Evolutionary conservation across 371 early-diverging fungal genomes (phyloP).

Genomic region (Blakeslea trispora): DNA sequence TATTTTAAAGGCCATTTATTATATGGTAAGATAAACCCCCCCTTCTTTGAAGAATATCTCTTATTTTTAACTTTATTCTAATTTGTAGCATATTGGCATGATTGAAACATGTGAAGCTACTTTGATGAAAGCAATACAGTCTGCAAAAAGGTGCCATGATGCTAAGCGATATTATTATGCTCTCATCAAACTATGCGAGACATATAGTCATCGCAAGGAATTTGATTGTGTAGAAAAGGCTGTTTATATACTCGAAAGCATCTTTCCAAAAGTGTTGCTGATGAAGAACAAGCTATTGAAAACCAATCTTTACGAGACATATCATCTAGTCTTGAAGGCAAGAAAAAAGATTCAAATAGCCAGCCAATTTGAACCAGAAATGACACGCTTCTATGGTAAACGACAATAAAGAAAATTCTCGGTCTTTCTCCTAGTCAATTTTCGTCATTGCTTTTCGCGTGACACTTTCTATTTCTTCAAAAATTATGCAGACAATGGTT

Average conservation of each 20-base stretch:
- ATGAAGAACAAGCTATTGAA: conserved; percentile 18
- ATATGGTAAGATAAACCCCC: conserved; percentile 20
- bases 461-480: too few species aligned
- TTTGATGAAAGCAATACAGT: conserved; percentile 18
- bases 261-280: conserved; percentile 27
- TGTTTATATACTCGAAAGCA: conserved; percentile 11
- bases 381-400: too few species aligned
- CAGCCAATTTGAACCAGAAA: too few species aligned
- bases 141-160: conserved; percentile 10
- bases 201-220: conserved; percentile 7
- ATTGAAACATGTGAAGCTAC: conserved; percentile 19
- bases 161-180: conserved; percentile 23
- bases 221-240: conserved; percentile 9
- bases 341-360: too few species aligned
- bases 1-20: conserved; percentile 12
- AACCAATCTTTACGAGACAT: conserved; percentile 23
- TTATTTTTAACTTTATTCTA: too few species aligned
- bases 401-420: too few species aligned
- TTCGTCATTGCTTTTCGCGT: too few species aligned
- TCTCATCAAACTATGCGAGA: conserved; percentile 20
- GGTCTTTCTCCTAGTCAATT: too few species aligned
- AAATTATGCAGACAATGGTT: too few species aligned
- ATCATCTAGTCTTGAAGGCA: background rate
- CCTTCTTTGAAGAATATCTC: too few species aligned
- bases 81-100: conserved; percentile 20